A percentile compares a stretch with the other conserved stretches of the same genome.
These are phyloP conservation scores for Knufia fluminis DNA, from an alignment of 2,329 filamentous ascomycete species.

Conservation along the genomic window DNA sequence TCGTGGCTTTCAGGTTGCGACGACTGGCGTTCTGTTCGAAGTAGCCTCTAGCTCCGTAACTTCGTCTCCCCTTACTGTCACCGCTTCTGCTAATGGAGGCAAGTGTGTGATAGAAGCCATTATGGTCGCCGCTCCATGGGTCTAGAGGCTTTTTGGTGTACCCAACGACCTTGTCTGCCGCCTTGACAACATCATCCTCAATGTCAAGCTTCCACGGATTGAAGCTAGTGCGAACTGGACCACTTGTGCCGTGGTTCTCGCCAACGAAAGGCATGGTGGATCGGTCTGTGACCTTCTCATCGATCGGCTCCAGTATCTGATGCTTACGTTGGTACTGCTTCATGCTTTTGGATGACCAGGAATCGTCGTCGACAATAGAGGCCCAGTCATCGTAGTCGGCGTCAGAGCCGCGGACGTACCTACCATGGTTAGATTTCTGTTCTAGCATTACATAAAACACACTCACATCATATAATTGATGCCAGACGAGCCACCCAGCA, in stretches of 20 bases:
- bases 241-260: slow-evolving; percentile 25
- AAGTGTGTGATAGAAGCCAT: slow-evolving; percentile 20
- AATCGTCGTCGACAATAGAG: slow-evolving; percentile 24
- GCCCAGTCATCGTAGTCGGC: slow-evolving; percentile 29
- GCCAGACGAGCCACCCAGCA: slow-evolving; percentile 27
- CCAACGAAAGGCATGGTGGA: slow-evolving; percentile 16
- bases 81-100: slow-evolving; percentile 19
- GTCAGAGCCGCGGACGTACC: slow-evolving; percentile 20
- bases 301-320: slow-evolving; percentile 27
- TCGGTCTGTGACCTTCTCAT: slow-evolving; percentile 18
- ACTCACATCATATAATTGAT: slow-evolving; percentile 26
- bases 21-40: slow-evolving; percentile 30
- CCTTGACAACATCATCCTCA: slow-evolving; percentile 19
- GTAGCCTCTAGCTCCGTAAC: slow-evolving; percentile 37
- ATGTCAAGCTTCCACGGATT: slow-evolving; percentile 17
- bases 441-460: neutral
- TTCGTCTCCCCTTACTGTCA: slow-evolving; percentile 25
- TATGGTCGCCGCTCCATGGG: slow-evolving; percentile 20
- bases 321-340: slow-evolving; percentile 33
- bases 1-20: slow-evolving; percentile 40
- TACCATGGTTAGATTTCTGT: neutral
- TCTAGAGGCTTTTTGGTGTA: slow-evolving; percentile 18
- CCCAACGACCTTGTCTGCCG: slow-evolving; percentile 15
- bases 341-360: slow-evolving; percentile 25
- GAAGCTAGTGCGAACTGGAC: slow-evolving; percentile 29